Evolutionary conservation across 495 filamentous ascomycete genomes (phyloP).

Genomic region (Aspergillus incahuasiensis): DNA sequence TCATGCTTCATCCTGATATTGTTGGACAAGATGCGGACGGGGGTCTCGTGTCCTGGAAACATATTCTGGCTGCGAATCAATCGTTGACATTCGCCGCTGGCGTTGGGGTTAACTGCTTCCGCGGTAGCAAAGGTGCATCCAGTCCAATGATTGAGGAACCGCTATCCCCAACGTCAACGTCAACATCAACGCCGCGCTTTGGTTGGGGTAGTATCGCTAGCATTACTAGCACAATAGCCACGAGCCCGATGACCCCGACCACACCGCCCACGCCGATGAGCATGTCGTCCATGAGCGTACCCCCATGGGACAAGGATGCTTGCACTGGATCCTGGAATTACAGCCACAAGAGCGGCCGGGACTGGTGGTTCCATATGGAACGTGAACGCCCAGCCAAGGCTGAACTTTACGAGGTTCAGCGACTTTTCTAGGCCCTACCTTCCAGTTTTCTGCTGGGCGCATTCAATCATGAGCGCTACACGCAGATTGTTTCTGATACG

Average conservation of each 20-base stretch:
- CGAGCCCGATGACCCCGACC: constrained; percentile 31
- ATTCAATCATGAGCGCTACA: not conserved
- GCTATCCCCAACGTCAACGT: constrained; percentile 33
- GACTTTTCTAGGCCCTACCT: constrained; percentile 31
- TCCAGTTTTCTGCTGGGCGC: not conserved
- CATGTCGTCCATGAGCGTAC: constrained; percentile 19
- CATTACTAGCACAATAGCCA: constrained; percentile 25
- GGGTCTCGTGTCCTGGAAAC: constrained; percentile 44
- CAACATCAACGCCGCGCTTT: constrained; percentile 33
- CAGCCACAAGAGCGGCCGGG: constrained; percentile 36
- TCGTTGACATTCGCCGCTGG: constrained; percentile 39
- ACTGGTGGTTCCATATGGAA: constrained; percentile 51
- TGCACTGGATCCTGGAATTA: constrained; percentile 48
- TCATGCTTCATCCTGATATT: constrained; percentile 44
- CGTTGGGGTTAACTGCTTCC: constrained; percentile 37
- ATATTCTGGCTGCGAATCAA: constrained; percentile 41
- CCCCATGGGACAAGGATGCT: constrained; percentile 43
- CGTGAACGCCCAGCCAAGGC: constrained; percentile 40
- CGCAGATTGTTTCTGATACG: not conserved
- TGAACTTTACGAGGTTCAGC: constrained; percentile 36
- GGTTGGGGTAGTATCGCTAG: constrained; percentile 38
- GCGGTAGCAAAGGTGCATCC: constrained; percentile 25
- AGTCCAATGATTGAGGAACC: constrained; percentile 29
- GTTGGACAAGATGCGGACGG: constrained; percentile 41
- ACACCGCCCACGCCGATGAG: constrained; percentile 38